These are phyloP conservation scores for Colletotrichum sp. DNA, from an alignment of 2,329 filamentous ascomycete genomes.

Conservation along the genomic window DNA sequence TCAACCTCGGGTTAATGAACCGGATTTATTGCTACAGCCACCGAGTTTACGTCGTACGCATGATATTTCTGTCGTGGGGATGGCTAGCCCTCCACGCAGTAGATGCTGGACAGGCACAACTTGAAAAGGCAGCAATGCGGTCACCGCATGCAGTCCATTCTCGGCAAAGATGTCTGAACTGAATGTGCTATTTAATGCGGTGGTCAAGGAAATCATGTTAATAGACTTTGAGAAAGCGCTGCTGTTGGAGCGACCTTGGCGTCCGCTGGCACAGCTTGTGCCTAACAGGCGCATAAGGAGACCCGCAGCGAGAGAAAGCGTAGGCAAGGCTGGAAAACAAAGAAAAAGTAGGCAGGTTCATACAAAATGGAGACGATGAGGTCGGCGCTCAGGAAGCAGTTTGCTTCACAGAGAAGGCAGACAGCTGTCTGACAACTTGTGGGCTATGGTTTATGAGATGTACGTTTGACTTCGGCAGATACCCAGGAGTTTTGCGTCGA, in stretches of 20 bases:
- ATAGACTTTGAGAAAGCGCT: slow-evolving; percentile 35
- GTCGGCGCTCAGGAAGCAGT: not conserved
- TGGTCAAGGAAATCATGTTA: slow-evolving; percentile 30
- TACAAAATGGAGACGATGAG: not conserved
- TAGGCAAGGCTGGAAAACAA: not conserved
- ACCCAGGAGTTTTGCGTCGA: not conserved
- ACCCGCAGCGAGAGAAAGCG: not conserved
- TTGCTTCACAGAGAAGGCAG: not conserved
- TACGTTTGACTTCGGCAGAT: not conserved
- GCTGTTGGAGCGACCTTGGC: slow-evolving; percentile 23
- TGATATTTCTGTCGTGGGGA: slow-evolving; percentile 40
- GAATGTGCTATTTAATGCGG: slow-evolving; percentile 29
- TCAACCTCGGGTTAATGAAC: slow-evolving; percentile 37
- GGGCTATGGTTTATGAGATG: not conserved
- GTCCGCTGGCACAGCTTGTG: slow-evolving; percentile 24
- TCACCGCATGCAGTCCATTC: slow-evolving; percentile 27
- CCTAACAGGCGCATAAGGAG: slow-evolving; percentile 25
- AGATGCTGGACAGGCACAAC: not conserved
- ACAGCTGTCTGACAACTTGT: not conserved
- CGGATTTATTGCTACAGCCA: slow-evolving; percentile 38
- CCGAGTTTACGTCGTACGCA: slow-evolving; percentile 34
- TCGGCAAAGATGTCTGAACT: slow-evolving; percentile 24
- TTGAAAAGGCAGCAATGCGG: slow-evolving; percentile 15
- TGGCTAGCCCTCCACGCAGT: slow-evolving; percentile 21
- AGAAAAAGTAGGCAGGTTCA: not conserved